phyloP scores from a whole-genome alignment of 805 yeast genomes.

The Suhomyces sp. region DNA sequence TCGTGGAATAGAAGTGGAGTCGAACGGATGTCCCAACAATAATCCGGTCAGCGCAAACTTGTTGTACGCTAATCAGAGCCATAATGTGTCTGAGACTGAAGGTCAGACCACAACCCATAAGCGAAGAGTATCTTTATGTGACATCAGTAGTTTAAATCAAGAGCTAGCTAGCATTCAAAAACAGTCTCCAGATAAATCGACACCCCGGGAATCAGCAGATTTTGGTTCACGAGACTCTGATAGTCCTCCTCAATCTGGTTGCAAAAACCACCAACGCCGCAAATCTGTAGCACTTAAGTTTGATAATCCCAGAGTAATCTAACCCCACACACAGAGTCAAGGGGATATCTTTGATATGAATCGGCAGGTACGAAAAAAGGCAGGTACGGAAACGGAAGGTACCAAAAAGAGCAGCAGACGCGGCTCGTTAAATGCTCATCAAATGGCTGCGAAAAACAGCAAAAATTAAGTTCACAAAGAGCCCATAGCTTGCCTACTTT shows the following conservation, averaged over 20 bases:
- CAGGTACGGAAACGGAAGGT: too few relatives aligned
- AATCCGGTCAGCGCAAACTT: conserved; percentile 6
- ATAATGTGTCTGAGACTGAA: background rate
- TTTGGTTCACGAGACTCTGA: too few relatives aligned
- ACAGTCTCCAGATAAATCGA: background rate
- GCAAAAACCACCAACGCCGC: conserved; percentile 39
- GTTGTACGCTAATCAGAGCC: conserved; percentile 2
- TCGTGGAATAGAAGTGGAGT: background rate
- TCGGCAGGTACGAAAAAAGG: background rate
- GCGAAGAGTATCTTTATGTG: conserved; percentile 8
- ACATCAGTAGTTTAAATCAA: conserved; percentile 6
- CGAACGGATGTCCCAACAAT: background rate
- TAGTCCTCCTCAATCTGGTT: background rate
- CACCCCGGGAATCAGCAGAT: background rate
- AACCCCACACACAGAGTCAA: too few relatives aligned
- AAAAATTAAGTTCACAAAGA: too few relatives aligned
- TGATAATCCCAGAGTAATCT: conserved; percentile 28
- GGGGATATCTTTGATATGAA: too few relatives aligned
- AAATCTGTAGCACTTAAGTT: conserved; percentile 49
- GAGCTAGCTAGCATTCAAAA: conserved; percentile 1
- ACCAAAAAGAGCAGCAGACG: too few relatives aligned
- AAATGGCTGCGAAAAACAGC: background rate
- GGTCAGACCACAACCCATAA: background rate
- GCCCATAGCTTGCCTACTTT: too few relatives aligned
- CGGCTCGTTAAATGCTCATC: background rate